These are phyloP conservation scores for Zarea fungicola DNA, from an alignment of 2,329 filamentous ascomycete genomes.

Conservation along the genomic window DNA sequence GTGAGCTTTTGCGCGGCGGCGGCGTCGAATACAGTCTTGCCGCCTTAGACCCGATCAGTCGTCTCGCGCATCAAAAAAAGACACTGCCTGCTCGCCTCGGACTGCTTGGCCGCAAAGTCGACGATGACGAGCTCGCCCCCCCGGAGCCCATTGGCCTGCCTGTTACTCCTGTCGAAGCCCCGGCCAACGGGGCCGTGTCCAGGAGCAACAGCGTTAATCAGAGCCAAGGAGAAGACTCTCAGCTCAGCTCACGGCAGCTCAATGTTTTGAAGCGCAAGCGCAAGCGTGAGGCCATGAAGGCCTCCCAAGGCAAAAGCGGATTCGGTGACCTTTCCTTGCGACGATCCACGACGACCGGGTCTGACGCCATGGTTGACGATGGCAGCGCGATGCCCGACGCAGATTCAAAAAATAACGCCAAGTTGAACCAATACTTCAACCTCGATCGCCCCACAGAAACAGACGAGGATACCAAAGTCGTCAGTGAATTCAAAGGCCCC, in stretches of 20 bases:
- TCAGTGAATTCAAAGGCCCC: conserved; percentile 91
- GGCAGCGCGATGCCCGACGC: conserved; percentile 45
- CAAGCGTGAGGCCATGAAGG: conserved; percentile 83
- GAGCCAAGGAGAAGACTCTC: conserved; percentile 54
- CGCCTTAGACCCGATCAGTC: conserved; percentile 71
- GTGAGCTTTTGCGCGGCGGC: conserved; percentile 76
- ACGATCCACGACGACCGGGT: conserved; percentile 54
- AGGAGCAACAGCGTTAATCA: conserved; percentile 33
- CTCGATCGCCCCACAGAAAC: conserved; percentile 71
- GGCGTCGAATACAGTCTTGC: conserved; percentile 82
- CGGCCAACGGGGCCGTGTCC: conserved; percentile 28
- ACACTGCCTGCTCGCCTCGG: conserved; percentile 77
- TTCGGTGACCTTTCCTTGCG: conserved; percentile 80
- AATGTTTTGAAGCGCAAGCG: conserved; percentile 93
- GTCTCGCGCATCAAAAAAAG: conserved; percentile 84
- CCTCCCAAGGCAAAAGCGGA: conserved; percentile 77
- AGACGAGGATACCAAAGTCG: conserved; percentile 87
- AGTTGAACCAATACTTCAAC: conserved; percentile 80
- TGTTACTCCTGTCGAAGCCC: conserved; percentile 39
- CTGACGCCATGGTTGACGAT: conserved; percentile 60
- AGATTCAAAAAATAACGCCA: conserved; percentile 57
- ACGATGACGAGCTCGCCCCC: conserved; percentile 69
- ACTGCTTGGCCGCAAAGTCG: conserved; percentile 74
- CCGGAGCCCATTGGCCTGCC: conserved; percentile 42
- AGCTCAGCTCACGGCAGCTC: conserved; percentile 84